Conservation (phyloP, 129 eudicot genomes). For the Chrysanthemum makinoi region DNA sequence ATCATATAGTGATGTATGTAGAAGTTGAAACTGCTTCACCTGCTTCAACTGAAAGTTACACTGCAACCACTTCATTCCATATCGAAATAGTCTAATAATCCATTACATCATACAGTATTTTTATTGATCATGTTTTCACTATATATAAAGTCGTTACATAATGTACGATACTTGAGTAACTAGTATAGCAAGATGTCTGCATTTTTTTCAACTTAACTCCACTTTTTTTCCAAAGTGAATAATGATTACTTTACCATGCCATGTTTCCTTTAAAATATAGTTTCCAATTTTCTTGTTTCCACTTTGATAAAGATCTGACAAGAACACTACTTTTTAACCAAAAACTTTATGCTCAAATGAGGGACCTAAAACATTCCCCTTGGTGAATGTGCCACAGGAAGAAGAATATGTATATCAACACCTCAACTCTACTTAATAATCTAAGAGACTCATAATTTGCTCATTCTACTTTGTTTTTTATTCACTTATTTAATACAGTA, state of each 20-base stretch:
- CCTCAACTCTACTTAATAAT: slow-evolving; percentile 40
- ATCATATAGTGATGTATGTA: slow-evolving; percentile 11
- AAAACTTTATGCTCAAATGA: slow-evolving; percentile 20
- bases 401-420: slow-evolving; percentile 32
- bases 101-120: no score
- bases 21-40: slow-evolving; percentile 35
- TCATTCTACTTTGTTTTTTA: background rate
- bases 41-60: slow-evolving; percentile 39
- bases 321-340: slow-evolving; percentile 42
- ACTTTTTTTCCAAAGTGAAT: slow-evolving; percentile 26
- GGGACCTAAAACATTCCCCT: slow-evolving; percentile 82
- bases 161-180: background rate
- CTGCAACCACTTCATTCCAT: slow-evolving; percentile 24
- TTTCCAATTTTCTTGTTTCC: slow-evolving; percentile 27
- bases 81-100: slow-evolving; percentile 19
- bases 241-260: slow-evolving; percentile 59
- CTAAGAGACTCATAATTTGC: slow-evolving; percentile 4
- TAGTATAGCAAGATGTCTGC: slow-evolving; percentile 19
- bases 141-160: no score
- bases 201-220: slow-evolving; percentile 20
- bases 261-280: slow-evolving; percentile 38
- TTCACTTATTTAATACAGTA: background rate
- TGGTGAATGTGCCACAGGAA: slow-evolving; percentile 50
- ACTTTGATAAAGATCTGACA: slow-evolving; percentile 69
- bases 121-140: no score